Conservation (phyloP, 2,329 filamentous ascomycete species). For the Daldinia sp. region DNA sequence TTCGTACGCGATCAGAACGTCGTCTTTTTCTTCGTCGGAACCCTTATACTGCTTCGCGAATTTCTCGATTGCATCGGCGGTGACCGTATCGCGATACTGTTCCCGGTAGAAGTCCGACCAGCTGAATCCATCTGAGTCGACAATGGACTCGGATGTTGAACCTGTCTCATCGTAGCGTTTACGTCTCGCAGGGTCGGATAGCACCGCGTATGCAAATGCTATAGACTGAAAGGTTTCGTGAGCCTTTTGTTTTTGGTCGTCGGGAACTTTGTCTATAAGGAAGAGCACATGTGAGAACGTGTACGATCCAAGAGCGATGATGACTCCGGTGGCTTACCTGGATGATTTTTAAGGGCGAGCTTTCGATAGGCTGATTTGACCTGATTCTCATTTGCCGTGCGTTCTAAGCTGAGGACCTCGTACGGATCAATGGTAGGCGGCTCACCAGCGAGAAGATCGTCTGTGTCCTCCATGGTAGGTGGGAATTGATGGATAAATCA, state of each 20-base stretch:
- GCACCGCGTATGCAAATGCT: conserved; percentile 91
- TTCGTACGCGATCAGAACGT: conserved; percentile 80
- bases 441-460: conserved; percentile 63
- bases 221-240: conserved; percentile 87
- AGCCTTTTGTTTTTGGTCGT: conserved; percentile 73
- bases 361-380: conserved; percentile 94
- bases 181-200: conserved; percentile 82
- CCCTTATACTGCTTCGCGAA: conserved; percentile 83
- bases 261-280: conserved; percentile 75
- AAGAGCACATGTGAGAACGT: conserved; percentile 10
- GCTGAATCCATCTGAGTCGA: conserved; percentile 82
- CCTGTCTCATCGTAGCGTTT: conserved; percentile 90
- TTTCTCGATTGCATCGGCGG: conserved; percentile 74
- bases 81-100: conserved; percentile 82
- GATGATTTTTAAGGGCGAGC: conserved; percentile 85
- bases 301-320: background rate
- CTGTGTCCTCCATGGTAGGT: conserved; percentile 56
- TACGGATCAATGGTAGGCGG: conserved; percentile 80
- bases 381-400: conserved; percentile 76
- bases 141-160: conserved; percentile 83
- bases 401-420: conserved; percentile 75
- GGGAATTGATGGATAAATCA: background rate
- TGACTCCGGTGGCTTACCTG: conserved; percentile 63
- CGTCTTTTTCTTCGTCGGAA: conserved; percentile 83
- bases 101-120: conserved; percentile 90